phyloP scores from a whole-genome alignment of 805 yeast genomes.

The Candida oleophila region DNA sequence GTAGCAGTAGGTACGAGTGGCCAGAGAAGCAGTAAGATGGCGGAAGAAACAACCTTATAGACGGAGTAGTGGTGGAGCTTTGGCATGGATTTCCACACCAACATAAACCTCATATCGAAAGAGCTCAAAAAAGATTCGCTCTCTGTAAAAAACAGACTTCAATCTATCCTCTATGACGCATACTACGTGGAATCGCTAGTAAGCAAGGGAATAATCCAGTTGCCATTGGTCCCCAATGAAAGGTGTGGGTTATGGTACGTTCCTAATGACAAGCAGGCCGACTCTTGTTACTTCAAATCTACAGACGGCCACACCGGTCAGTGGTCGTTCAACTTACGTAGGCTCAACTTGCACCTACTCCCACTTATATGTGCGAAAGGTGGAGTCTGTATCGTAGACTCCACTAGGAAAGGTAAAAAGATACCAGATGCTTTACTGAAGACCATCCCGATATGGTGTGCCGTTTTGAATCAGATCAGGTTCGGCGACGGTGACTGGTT shows the following conservation, averaged over 20 bases:
- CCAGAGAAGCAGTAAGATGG: too few relatives aligned
- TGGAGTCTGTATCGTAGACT: constrained; percentile 71
- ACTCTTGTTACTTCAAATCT: constrained; percentile 71
- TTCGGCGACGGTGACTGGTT: constrained; percentile 29
- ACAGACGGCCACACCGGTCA: constrained; percentile 87
- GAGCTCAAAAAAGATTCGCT: constrained; percentile 50
- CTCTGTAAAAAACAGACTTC: constrained; percentile 59
- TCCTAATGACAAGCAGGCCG: constrained; percentile 37
- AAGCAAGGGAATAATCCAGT: constrained; percentile 9
- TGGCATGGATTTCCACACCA: not conserved
- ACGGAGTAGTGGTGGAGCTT: not conserved
- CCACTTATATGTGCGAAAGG: constrained; percentile 38
- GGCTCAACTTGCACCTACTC: constrained; percentile 73
- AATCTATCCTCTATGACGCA: constrained; percentile 68
- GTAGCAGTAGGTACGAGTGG: too few relatives aligned
- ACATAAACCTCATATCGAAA: constrained; percentile 30
- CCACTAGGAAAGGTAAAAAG: constrained; percentile 80
- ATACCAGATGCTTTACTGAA: constrained; percentile 87
- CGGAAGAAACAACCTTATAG: too few relatives aligned
- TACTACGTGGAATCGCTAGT: constrained; percentile 40
- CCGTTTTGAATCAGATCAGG: constrained; percentile 61
- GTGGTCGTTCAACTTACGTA: constrained; percentile 74
- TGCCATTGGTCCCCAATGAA: constrained; percentile 68
- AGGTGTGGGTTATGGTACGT: constrained; percentile 89
- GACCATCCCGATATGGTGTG: constrained; percentile 91